These are phyloP conservation scores for Setaria viridis DNA, from an alignment of 202 grass and related monocot species.

Conservation along the genomic window DNA sequence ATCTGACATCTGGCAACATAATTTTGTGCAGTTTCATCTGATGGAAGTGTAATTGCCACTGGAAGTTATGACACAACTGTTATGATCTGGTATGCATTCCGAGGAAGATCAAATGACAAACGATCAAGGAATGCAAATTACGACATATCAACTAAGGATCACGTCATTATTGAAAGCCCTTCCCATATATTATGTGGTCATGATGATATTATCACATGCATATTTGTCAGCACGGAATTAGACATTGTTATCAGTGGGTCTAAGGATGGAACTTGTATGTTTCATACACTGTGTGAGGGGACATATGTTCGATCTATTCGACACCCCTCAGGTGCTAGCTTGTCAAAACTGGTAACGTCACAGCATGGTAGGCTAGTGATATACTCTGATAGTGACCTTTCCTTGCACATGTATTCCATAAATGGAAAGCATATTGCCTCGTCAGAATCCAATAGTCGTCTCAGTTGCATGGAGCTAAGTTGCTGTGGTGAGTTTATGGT, in stretches of 20 bases:
- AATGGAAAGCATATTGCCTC: slow-evolving; percentile 96
- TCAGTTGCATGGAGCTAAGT: slow-evolving; percentile 97
- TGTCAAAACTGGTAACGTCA: slow-evolving; percentile 87
- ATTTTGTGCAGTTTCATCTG: slow-evolving; percentile 61
- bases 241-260: slow-evolving; percentile 99
- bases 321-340: slow-evolving; percentile 70
- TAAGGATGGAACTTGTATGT: slow-evolving; percentile 98
- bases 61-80: slow-evolving; percentile 88
- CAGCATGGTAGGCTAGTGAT: slow-evolving; percentile 84
- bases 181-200: slow-evolving; percentile 96
- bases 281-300: slow-evolving; percentile 84
- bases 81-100: slow-evolving; percentile 80
- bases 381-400: slow-evolving; percentile 89
- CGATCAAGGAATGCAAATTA: slow-evolving; percentile 50
- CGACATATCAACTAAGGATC: slow-evolving; percentile 63
- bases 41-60: slow-evolving; percentile 76
- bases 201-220: slow-evolving; percentile 97
- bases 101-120: slow-evolving; percentile 59
- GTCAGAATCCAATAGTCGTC: slow-evolving; percentile 71
- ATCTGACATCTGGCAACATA: slow-evolving; percentile 26
- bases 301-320: slow-evolving; percentile 86
- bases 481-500: slow-evolving; percentile 91
- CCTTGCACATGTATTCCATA: slow-evolving; percentile 97
- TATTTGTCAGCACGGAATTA: slow-evolving; percentile 92
- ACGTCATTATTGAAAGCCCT: slow-evolving; percentile 83